These are phyloP conservation scores for Kazachstania taianensis DNA, from an alignment of 805 yeast species.

Conservation along the genomic window DNA sequence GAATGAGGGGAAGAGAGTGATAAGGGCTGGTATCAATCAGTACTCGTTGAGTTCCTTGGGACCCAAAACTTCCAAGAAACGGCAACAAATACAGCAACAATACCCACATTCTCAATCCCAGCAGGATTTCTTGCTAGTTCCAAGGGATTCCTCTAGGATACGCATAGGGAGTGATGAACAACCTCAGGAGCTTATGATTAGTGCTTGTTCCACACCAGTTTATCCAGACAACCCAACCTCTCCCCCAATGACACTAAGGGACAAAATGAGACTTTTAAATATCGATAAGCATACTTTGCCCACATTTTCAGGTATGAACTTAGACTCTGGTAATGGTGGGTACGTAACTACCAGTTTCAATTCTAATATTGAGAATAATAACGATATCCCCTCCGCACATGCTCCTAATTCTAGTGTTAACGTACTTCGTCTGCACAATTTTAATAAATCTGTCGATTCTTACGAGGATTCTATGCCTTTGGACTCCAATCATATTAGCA, in stretches of 20 bases:
- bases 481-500: slow-evolving; percentile 5
- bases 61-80: slow-evolving; percentile 22
- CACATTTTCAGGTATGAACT: not conserved
- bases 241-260: slow-evolving; percentile 37
- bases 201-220: slow-evolving; percentile 3
- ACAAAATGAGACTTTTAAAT: slow-evolving; percentile 35
- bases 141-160: too few species aligned
- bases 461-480: slow-evolving; percentile 1
- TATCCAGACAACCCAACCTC: slow-evolving; percentile 21
- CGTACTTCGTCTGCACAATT: not conserved
- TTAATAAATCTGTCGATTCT: not conserved
- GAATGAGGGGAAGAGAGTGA: slow-evolving; percentile 50
- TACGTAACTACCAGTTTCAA: too few species aligned
- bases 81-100: too few species aligned
- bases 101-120: not conserved
- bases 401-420: too few species aligned
- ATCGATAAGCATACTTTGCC: slow-evolving; percentile 17
- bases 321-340: too few species aligned
- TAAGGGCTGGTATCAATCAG: slow-evolving; percentile 33
- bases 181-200: too few species aligned
- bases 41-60: slow-evolving; percentile 31
- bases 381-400: not conserved
- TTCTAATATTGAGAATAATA: not conserved
- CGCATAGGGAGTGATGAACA: too few species aligned
- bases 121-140: not conserved